These are phyloP conservation scores for Fusarium sp. DNA, from an alignment of 2,329 filamentous ascomycete species.

Conservation along the genomic window DNA sequence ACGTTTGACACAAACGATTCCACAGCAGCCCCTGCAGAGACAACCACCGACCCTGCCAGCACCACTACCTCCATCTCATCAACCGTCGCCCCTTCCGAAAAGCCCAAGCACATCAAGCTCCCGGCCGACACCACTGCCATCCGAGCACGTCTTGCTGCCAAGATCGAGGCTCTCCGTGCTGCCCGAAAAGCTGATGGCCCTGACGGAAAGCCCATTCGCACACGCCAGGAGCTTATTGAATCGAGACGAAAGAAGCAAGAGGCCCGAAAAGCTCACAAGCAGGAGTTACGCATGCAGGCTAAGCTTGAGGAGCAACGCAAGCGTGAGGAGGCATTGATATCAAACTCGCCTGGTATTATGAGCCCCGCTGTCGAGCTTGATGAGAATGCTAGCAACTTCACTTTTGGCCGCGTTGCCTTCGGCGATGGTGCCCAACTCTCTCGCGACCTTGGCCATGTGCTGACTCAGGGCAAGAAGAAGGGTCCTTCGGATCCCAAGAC, in stretches of 20 bases:
- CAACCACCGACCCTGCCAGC: conserved; percentile 61
- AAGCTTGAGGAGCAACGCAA: conserved; percentile 81
- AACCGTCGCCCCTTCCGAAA: conserved; percentile 67
- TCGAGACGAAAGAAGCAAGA: conserved; percentile 87
- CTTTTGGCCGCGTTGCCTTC: conserved; percentile 93
- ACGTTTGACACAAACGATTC: conserved; percentile 66
- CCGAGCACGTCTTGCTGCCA: conserved; percentile 81
- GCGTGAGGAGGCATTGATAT: conserved; percentile 71
- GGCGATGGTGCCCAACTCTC: conserved; percentile 85
- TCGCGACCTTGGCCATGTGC: conserved; percentile 73
- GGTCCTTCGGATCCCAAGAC: conserved; percentile 87
- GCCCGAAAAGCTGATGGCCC: conserved; percentile 87
- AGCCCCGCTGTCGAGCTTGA: conserved; percentile 65
- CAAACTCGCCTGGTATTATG: conserved; percentile 70
- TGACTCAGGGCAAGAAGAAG: conserved; percentile 70
- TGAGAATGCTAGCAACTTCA: conserved; percentile 74
- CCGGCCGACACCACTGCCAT: conserved; percentile 79
- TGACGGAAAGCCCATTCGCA: conserved; percentile 80
- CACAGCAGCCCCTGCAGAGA: conserved; percentile 53
- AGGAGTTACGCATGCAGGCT: conserved; percentile 80
- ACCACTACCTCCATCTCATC: conserved; percentile 77
- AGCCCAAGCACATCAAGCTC: conserved; percentile 73
- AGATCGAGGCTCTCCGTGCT: conserved; percentile 85
- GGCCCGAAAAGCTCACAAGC: conserved; percentile 87
- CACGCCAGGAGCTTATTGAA: conserved; percentile 92